Percentiles rank a stretch among this genome's conserved stretches.
These are phyloP conservation scores for Lenzites betulinus DNA, from an alignment of 768 basidiomycete species.

Conservation along the genomic window DNA sequence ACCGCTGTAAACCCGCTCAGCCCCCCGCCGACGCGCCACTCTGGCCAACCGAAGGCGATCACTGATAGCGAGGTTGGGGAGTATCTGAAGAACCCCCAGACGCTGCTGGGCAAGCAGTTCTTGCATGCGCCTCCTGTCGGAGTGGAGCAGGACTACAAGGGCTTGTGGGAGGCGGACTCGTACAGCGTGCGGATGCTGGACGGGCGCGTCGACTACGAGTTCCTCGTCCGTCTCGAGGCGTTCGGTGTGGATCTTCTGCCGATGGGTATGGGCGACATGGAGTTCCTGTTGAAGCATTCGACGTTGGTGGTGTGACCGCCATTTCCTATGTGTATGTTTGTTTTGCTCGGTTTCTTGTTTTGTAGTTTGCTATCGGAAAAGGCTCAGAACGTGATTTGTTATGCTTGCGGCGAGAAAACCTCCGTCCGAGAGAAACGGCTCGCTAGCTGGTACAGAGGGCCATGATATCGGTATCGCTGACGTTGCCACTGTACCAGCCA, in stretches of 20 bases:
- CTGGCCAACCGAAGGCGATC: neutral
- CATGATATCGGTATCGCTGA: too few species aligned
- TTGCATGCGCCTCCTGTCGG: neutral
- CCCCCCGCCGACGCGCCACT: neutral
- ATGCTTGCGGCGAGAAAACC: too few species aligned
- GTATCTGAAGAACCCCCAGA: neutral
- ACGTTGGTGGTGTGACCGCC: neutral
- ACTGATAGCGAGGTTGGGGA: neutral
- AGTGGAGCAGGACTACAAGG: constrained; percentile 2
- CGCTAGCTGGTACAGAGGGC: too few species aligned
- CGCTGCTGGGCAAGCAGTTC: constrained; percentile 3
- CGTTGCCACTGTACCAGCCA: too few species aligned
- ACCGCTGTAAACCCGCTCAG: neutral
- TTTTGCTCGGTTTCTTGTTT: neutral
- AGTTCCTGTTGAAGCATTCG: constrained; percentile 4
- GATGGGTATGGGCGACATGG: constrained; percentile 1
- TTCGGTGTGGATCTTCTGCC: neutral
- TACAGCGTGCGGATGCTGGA: neutral
- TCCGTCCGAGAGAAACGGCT: too few species aligned
- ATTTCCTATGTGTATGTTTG: neutral
- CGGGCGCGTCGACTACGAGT: neutral
- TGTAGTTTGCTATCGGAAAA: neutral
- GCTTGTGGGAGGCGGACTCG: constrained; percentile 5
- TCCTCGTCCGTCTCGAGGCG: neutral
- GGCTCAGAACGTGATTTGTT: too few species aligned